Evolutionary conservation across 78 protist species (phyloP).

Genomic region (Cavenderia fasciculata): DNA sequence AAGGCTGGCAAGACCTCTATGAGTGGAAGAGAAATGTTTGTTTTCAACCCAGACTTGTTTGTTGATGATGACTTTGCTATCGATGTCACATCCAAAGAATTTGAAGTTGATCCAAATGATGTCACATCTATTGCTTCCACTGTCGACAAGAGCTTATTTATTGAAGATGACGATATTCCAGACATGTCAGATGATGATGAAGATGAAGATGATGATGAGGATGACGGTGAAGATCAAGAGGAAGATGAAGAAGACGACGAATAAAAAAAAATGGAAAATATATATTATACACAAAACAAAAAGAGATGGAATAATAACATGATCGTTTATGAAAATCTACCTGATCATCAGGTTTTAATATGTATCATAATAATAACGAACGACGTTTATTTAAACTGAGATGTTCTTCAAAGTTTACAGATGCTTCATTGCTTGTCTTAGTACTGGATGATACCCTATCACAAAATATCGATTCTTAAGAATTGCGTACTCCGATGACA

Average conservation of each 20-base stretch:
- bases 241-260: conserved; percentile 48
- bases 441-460: too few species aligned
- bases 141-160: conserved; percentile 17
- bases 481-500: too few species aligned
- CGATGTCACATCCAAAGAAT: conserved; percentile 27
- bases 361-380: too few species aligned
- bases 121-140: background rate
- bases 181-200: conserved; percentile 44
- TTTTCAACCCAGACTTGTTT: conserved; percentile 82
- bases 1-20: conserved; percentile 71
- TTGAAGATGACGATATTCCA: conserved; percentile 23
- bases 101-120: conserved; percentile 23
- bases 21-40: conserved; percentile 89
- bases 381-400: too few species aligned
- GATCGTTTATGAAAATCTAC: too few species aligned
- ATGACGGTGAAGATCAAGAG: background rate
- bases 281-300: too few species aligned
- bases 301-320: too few species aligned
- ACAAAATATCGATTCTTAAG: too few species aligned
- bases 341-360: too few species aligned
- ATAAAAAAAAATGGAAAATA: too few species aligned
- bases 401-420: too few species aligned
- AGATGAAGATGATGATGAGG: conserved; percentile 55
- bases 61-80: conserved; percentile 85
- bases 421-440: too few species aligned